These are phyloP conservation scores for Termitomyces sp. DNA, from an alignment of 768 basidiomycete species.

Conservation along the genomic window DNA sequence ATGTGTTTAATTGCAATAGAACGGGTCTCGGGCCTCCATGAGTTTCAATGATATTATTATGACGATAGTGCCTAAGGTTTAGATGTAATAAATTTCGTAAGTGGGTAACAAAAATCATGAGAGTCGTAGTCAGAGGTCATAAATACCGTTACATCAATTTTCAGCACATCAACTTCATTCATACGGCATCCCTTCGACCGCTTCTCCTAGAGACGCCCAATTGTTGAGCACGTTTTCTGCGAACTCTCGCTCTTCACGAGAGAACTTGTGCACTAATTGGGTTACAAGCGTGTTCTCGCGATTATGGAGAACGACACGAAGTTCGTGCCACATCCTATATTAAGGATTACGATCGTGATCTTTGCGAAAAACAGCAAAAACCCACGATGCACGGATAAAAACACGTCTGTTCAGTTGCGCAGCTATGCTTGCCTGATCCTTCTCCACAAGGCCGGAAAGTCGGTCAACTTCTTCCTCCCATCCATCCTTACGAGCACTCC, in stretches of 20 bases:
- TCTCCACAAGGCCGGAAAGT: constrained; percentile 65
- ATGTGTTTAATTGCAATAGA: neutral
- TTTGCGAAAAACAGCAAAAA: neutral
- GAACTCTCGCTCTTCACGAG: constrained; percentile 68
- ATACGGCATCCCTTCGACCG: constrained; percentile 78
- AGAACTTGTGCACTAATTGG: constrained; percentile 65
- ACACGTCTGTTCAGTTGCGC: constrained; percentile 72
- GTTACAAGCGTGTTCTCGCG: constrained; percentile 81
- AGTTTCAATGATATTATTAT: neutral
- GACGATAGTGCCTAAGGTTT: neutral
- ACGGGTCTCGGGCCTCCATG: too few species aligned
- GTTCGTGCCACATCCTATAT: constrained; percentile 90
- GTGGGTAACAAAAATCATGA: constrained; percentile 1
- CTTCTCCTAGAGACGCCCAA: constrained; percentile 71
- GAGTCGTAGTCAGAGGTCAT: neutral
- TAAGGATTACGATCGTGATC: neutral
- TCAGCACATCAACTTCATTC: constrained; percentile 39
- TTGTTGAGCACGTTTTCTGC: constrained; percentile 56
- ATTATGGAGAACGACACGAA: constrained; percentile 89
- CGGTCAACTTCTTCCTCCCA: constrained; percentile 88
- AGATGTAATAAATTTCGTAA: neutral
- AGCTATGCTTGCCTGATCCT: constrained; percentile 78
- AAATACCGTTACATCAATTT: neutral
- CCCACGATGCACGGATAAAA: constrained; percentile 84
- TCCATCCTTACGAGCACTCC: constrained; percentile 65